A percentile compares a stretch with the other conserved stretches of the same genome.
Conservation (phyloP, 768 basidiomycete genomes). For the Xerocomellus dryophilus region DNA sequence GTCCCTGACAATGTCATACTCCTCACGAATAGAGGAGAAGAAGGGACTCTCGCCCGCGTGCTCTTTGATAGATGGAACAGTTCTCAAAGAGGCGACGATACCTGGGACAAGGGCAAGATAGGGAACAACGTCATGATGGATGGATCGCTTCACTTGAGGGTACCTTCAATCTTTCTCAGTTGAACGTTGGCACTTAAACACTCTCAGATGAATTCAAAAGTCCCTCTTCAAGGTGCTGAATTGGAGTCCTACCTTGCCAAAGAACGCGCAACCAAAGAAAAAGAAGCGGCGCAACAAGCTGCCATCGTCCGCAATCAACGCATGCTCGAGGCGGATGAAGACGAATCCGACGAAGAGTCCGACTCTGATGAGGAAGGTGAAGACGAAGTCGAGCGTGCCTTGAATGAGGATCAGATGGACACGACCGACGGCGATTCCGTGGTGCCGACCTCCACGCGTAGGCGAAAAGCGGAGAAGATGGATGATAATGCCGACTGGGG, state of each 20-base stretch:
- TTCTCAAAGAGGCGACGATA: conserved; percentile 72
- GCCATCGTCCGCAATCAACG: conserved; percentile 78
- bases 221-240: conserved; percentile 85
- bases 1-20: conserved; percentile 84
- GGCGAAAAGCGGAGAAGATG: conserved; percentile 47
- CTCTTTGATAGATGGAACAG: conserved; percentile 87
- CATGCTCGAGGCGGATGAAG: conserved; percentile 93
- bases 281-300: conserved; percentile 83
- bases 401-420: conserved; percentile 53
- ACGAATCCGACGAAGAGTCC: conserved; percentile 69
- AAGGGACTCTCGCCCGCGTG: conserved; percentile 72
- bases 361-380: conserved; percentile 67
- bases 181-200: not conserved
- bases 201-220: conserved; percentile 78
- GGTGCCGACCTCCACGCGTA: conserved; percentile 23
- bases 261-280: conserved; percentile 74
- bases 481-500: conserved; percentile 64
- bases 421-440: conserved; percentile 32
- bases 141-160: conserved; percentile 62
- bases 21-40: conserved; percentile 75
- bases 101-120: conserved; percentile 88
- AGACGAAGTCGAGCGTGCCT: conserved; percentile 51
- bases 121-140: conserved; percentile 85
- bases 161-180: conserved; percentile 30
- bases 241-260: conserved; percentile 76